These are phyloP conservation scores for Tricholoma flavovirens DNA, from an alignment of 768 basidiomycete genomes.

Conservation along the genomic window DNA sequence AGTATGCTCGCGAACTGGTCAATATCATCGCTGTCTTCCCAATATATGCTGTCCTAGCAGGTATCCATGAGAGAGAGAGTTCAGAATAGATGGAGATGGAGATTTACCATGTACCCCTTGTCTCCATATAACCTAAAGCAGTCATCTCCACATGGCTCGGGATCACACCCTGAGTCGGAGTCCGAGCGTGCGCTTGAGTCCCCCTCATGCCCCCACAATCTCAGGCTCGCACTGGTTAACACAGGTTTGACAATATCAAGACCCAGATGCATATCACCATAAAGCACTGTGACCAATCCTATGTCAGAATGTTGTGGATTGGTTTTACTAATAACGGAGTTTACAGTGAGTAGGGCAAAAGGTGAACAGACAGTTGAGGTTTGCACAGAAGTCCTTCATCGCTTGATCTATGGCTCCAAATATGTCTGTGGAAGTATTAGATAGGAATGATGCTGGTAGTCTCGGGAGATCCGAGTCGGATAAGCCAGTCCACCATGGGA, in stretches of 20 bases:
- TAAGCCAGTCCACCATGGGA: constrained; percentile 32
- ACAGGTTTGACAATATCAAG: constrained; percentile 9
- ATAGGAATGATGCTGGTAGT: constrained; percentile 13
- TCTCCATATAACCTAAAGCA: constrained; percentile 16
- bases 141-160: constrained; percentile 11
- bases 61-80: neutral
- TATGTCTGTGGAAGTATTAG: constrained; percentile 20
- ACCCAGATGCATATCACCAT: neutral
- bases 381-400: constrained; percentile 38
- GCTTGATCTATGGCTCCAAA: constrained; percentile 25
- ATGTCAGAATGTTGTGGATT: neutral
- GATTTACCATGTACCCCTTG: constrained; percentile 5
- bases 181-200: neutral
- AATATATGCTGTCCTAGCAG: constrained; percentile 17
- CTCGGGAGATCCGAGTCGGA: constrained; percentile 4
- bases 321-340: too few relatives aligned
- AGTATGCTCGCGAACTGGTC: constrained; percentile 31
- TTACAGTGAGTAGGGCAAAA: constrained; percentile 35
- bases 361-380: constrained; percentile 36
- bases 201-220: neutral
- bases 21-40: constrained; percentile 21
- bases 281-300: neutral
- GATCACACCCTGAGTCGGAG: neutral
- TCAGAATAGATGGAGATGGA: neutral
- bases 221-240: constrained; percentile 10